These are phyloP conservation scores for Solanum gracilifrons DNA, from an alignment of 257 asterid species.

Conservation along the genomic window DNA sequence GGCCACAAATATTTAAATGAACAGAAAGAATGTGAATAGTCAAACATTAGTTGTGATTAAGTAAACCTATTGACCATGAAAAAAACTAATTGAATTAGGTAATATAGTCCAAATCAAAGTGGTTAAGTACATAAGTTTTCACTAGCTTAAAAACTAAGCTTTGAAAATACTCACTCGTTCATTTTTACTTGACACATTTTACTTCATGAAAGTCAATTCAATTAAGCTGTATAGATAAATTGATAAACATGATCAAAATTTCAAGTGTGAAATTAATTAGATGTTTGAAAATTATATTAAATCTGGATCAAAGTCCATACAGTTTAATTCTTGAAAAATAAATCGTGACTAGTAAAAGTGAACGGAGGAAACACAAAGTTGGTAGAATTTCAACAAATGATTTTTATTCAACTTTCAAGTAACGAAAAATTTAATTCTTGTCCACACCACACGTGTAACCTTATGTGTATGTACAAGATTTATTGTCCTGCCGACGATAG, in stretches of 20 bases:
- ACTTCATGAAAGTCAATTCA: no score
- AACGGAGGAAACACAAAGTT: rapidly evolving
- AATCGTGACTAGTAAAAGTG: no score
- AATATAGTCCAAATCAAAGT: not conserved
- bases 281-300: no score
- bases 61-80: not conserved
- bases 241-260: no score
- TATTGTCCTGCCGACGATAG: not conserved
- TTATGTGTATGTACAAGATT: not conserved
- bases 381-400: not conserved
- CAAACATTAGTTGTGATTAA: not conserved
- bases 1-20: not conserved
- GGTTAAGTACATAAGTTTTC: not conserved
- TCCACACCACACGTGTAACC: not conserved
- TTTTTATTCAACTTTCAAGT: not conserved
- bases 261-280: no score
- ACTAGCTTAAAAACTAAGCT: not conserved
- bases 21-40: not conserved
- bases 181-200: no score
- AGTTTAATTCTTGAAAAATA: no score
- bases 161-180: not conserved
- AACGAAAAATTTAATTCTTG: not conserved
- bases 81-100: not conserved
- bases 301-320: no score
- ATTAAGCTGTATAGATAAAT: no score